Base-by-base conservation (phyloP, 805 yeast genomes). In the Candida incommunis region DNA sequence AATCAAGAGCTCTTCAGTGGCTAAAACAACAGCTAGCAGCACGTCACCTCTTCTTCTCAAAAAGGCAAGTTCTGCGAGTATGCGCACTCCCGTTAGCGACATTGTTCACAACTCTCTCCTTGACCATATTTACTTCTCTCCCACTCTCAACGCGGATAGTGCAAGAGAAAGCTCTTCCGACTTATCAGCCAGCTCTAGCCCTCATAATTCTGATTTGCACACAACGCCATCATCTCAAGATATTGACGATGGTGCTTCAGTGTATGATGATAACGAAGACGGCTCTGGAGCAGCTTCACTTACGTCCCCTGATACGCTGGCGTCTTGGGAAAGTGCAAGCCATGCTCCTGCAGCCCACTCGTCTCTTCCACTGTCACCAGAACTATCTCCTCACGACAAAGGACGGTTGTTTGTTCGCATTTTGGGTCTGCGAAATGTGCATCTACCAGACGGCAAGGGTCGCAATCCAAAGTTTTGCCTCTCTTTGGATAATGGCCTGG, bases 401-500 rank as follows among this genome's bases (percentile, higher is more conserved):
- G 59, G 59, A 3, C 48, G 58, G 3, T 42, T 55, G 23, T 55
- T 54, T 34, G 41, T 55, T 48, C 58, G 54, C 41, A 52, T 55
- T 44, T 48, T 50, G 43, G 48, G 46, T 42, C 48, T 55, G 18
- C 40, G 48, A 3, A 50, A 54, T 34, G 42, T 55, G 24, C 45
- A 51, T 3, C 48, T 55, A 18, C 58, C 59, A 2, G 40, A 50
- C 3, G 59, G 53, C 40, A 23, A 40, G 2, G 21, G 51, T 4
- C 50, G 59, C 20, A 47, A 53, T 40, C 57, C 59, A 5, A 48
- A 51, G 15, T 55, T 55, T 45, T 45, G 53, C 2, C 29, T 55
- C 20, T 47, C 51, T 9, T 51, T 55, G 7, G 57, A 55, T 49
- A 55, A 55, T 41, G 59, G 59, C n/a, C 27, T 54, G 41, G 57